These are phyloP conservation scores for Sonneratia caseolaris DNA, from an alignment of 345 rosid genomes.

Conservation along the genomic window DNA sequence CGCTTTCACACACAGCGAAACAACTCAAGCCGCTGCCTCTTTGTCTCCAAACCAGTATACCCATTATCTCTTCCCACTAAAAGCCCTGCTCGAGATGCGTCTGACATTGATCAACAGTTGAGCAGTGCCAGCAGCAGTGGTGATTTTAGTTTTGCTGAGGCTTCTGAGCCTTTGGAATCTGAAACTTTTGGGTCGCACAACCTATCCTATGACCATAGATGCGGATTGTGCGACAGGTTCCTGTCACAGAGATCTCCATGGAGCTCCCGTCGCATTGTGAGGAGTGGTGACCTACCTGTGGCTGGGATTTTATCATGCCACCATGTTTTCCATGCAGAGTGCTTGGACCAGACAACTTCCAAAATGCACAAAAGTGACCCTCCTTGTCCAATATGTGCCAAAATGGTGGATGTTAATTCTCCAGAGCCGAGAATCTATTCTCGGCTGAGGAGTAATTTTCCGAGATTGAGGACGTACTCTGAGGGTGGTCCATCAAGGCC, in stretches of 20 bases:
- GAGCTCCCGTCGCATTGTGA: constrained; percentile 40
- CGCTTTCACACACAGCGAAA: constrained; percentile 29
- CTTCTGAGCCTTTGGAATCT: constrained; percentile 31
- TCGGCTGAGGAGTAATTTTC: constrained; percentile 24
- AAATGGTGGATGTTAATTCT: constrained; percentile 26
- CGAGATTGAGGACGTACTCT: constrained; percentile 32
- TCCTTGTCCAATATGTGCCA: constrained; percentile 40
- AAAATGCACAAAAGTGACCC: constrained; percentile 36
- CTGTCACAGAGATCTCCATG: constrained; percentile 51
- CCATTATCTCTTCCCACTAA: constrained; percentile 34
- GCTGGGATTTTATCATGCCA: constrained; percentile 44
- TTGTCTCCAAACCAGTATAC: constrained; percentile 51
- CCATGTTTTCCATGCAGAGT: constrained; percentile 49
- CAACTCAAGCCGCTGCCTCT: constrained; percentile 33
- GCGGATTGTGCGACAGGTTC: constrained; percentile 40
- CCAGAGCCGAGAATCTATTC: constrained; percentile 20
- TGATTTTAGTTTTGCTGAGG: constrained; percentile 33
- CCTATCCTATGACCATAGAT: constrained; percentile 26
- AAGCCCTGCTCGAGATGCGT: constrained; percentile 19
- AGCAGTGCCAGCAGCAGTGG: constrained; percentile 42
- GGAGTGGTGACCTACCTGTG: constrained; percentile 43
- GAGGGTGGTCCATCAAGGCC: constrained; percentile 52
- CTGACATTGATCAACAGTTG: constrained; percentile 35
- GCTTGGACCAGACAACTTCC: constrained; percentile 45
- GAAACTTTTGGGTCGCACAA: constrained; percentile 15